Conservation (phyloP, 441 rosid species). For the Raphanus hybrid region DNA sequence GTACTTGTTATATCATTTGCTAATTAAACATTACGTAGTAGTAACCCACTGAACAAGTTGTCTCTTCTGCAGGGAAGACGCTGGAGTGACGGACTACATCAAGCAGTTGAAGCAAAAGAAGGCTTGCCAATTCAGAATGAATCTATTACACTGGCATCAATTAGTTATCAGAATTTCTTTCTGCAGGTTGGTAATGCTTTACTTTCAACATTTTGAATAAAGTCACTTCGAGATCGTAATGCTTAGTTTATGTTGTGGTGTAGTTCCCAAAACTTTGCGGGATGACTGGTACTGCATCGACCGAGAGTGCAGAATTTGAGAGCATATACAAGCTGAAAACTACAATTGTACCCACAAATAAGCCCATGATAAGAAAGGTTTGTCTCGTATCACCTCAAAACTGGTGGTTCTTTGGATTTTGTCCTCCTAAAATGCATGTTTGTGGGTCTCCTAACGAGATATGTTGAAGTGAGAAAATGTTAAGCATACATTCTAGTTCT, state of each 20-base stretch:
- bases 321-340: constrained; percentile 98
- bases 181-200: constrained; percentile 71
- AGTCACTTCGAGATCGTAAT: constrained; percentile 15
- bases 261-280: constrained; percentile 99
- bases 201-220: constrained; percentile 32
- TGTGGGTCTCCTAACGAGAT: background rate
- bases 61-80: constrained; percentile 73
- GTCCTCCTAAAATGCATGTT: constrained; percentile 1
- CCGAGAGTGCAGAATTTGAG: constrained; percentile 95
- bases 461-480: constrained; percentile 11
- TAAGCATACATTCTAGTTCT: constrained; percentile 25
- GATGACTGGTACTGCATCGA: constrained; percentile 99
- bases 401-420: background rate
- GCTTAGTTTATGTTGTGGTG: constrained; percentile 15
- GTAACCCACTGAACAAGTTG: constrained; percentile 27
- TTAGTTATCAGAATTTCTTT: constrained; percentile 97
- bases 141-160: constrained; percentile 93
- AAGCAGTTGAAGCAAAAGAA: constrained; percentile 99
- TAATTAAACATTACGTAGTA: constrained; percentile 6
- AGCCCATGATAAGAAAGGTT: constrained; percentile 97
- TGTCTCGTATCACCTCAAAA: constrained; percentile 34
- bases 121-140: constrained; percentile 95
- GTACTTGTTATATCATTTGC: constrained; percentile 44
- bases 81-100: constrained; percentile 99
- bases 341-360: constrained; percentile 95